Evolutionary conservation across 2,329 filamentous ascomycete genomes (phyloP).

Genomic region (Stagonosporopsis rhizophila): DNA sequence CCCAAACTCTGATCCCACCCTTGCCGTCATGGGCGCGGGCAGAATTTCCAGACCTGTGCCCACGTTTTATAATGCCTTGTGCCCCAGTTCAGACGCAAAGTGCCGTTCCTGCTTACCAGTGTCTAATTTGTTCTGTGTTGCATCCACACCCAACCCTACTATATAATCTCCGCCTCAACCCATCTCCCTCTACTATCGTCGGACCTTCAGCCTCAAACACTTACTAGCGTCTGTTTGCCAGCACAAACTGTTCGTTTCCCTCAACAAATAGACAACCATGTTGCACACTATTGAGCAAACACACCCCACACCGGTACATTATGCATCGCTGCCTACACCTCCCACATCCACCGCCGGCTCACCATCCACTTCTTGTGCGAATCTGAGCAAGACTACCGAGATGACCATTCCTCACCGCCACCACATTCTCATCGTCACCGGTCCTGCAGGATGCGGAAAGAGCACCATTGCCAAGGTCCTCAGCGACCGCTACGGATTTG

Average conservation of each 20-base stretch:
- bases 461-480: slow-evolving; percentile 59
- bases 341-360: slow-evolving; percentile 38
- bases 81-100: slow-evolving; percentile 29
- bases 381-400: slow-evolving; percentile 23
- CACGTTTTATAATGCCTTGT: slow-evolving; percentile 31
- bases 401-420: slow-evolving; percentile 50
- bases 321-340: slow-evolving; percentile 41
- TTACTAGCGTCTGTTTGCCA: slow-evolving; percentile 9
- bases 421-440: slow-evolving; percentile 61
- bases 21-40: slow-evolving; percentile 47
- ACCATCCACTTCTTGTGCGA: slow-evolving; percentile 30
- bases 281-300: slow-evolving; percentile 45
- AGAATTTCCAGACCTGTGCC: slow-evolving; percentile 30
- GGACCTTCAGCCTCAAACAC: background rate
- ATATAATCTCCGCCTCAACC: slow-evolving; percentile 31
- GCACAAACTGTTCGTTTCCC: slow-evolving; percentile 2
- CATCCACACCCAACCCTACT: slow-evolving; percentile 37
- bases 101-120: slow-evolving; percentile 35
- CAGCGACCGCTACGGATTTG: slow-evolving; percentile 51
- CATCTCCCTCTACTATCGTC: slow-evolving; percentile 21
- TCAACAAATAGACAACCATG: slow-evolving; percentile 32
- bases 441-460: slow-evolving; percentile 63
- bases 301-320: slow-evolving; percentile 37
- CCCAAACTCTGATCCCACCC: slow-evolving; percentile 39
- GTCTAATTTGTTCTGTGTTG: slow-evolving; percentile 24